Conservation (phyloP, 164 flowering plant species). For the Santalum album region DNA sequence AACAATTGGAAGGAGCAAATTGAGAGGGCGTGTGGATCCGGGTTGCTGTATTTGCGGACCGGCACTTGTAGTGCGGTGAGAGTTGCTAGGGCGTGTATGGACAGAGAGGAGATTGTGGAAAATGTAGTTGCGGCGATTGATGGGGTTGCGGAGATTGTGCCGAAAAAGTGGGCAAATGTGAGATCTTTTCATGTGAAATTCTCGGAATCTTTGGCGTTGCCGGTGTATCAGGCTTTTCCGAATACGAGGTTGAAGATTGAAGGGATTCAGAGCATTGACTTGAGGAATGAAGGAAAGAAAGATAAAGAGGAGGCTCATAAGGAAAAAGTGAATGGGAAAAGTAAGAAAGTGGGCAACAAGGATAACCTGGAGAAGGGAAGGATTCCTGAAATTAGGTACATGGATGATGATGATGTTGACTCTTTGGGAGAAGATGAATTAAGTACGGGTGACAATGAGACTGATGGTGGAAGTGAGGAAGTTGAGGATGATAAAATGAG, state of each 20-base stretch:
- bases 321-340: background rate
- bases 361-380: conserved; percentile 39
- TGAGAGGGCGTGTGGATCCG: conserved; percentile 35
- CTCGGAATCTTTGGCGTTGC: conserved; percentile 63
- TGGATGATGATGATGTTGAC: conserved; percentile 19
- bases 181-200: conserved; percentile 70
- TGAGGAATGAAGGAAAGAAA: conserved; percentile 5
- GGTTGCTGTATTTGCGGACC: conserved; percentile 51
- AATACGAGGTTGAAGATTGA: conserved; percentile 60
- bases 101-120: conserved; percentile 40
- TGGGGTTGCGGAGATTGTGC: conserved; percentile 25
- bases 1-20: conserved; percentile 78
- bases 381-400: conserved; percentile 52
- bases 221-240: conserved; percentile 66
- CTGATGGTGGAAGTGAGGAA: conserved; percentile 14
- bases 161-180: background rate
- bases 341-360: conserved; percentile 12
- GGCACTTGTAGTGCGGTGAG: conserved; percentile 70
- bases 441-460: conserved; percentile 1
- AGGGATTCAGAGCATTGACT: conserved; percentile 17
- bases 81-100: conserved; percentile 54
- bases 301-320: conserved; percentile 11
- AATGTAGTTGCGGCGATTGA: conserved; percentile 56
- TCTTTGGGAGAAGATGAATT: conserved; percentile 1
- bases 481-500: conserved; percentile 9